Conservation (phyloP, 805 yeast species). For the Candida ortonii region DNA sequence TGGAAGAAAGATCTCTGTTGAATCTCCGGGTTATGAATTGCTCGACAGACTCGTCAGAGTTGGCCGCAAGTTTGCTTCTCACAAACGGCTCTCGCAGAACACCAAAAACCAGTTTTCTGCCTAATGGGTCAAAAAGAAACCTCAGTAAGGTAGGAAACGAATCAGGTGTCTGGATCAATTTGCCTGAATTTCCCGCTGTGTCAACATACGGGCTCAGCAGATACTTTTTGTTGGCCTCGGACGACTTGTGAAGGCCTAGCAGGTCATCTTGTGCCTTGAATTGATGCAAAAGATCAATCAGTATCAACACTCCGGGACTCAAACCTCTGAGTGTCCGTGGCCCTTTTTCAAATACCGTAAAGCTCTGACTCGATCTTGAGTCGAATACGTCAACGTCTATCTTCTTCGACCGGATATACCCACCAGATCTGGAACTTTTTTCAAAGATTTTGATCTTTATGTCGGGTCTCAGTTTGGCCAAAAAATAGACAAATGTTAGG, state of each 20-base stretch:
- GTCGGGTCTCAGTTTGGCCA: constrained; percentile 75
- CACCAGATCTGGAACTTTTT: constrained; percentile 56
- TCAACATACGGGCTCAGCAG: constrained; percentile 39
- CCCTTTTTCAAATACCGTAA: constrained; percentile 68
- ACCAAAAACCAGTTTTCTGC: constrained; percentile 38
- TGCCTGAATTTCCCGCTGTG: constrained; percentile 29
- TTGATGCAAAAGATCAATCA: constrained; percentile 55
- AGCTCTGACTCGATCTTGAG: constrained; percentile 19
- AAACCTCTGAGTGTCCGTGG: constrained; percentile 88
- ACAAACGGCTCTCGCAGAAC: constrained; percentile 50
- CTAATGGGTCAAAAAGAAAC: constrained; percentile 26
- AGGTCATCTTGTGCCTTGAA: constrained; percentile 50
- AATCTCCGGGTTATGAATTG: constrained; percentile 67
- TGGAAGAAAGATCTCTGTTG: constrained; percentile 50
- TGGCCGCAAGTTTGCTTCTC: constrained; percentile 22
- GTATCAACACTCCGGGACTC: constrained; percentile 70
- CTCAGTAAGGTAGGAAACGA: constrained; percentile 30
- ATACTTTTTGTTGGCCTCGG: constrained; percentile 72
- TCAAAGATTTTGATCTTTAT: constrained; percentile 63
- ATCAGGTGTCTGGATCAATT: constrained; percentile 55
- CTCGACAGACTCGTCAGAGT: constrained; percentile 68
- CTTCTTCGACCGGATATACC: constrained; percentile 65
- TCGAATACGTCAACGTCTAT: constrained; percentile 32
- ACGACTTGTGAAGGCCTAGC: constrained; percentile 52
- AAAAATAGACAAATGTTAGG: constrained; percentile 65